These are phyloP conservation scores for rapeseed (Brassica napus) DNA, from an alignment of 345 rosid species.

Conservation along the genomic window Da-Ae NC_063442.1:31162501-31163000, in stretches of 20 bases:
- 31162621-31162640: slow-evolving; percentile 99
- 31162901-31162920: slow-evolving; percentile 12
- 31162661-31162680: slow-evolving; percentile 9
- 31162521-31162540: slow-evolving; percentile 85
- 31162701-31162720: neutral
- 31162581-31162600: slow-evolving; percentile 95
- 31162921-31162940: slow-evolving; percentile 28
- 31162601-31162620: slow-evolving; percentile 98
- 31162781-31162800: slow-evolving; percentile 95
- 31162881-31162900: slow-evolving; percentile 11
- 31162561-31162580: slow-evolving; percentile 77
- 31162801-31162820: slow-evolving; percentile 95
- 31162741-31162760: slow-evolving; percentile 87
- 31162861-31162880: slow-evolving; percentile 73
- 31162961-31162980: neutral
- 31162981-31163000: slow-evolving; percentile 1
- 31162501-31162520: slow-evolving; percentile 99
- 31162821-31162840: slow-evolving; percentile 95
- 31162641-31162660: slow-evolving; percentile 99
- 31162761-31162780: slow-evolving; percentile 93
- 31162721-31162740: neutral
- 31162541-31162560: slow-evolving; percentile 88
- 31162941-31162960: slow-evolving; percentile 29
- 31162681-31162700: neutral
- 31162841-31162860: slow-evolving; percentile 64